Evolutionary conservation across 1,284 basidiomycete species (phyloP), one percentile per base, ranked within the genome.

Genomic region (Veloporphyrellus conicus): DNA sequence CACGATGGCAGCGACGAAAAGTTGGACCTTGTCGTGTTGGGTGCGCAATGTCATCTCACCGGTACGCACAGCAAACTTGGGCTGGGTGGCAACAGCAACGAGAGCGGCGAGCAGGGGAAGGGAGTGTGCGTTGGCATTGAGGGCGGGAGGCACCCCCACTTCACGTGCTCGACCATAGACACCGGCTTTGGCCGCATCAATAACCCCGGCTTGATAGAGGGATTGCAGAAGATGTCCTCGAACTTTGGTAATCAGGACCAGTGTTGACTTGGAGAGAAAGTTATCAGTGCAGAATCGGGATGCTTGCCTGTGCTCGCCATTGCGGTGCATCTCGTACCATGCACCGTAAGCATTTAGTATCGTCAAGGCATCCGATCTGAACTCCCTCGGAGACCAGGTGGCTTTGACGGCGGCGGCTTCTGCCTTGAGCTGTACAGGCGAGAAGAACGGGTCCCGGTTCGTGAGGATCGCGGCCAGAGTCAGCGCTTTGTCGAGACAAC

Each of bases 51-150:
- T 75, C 63, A 78, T 85, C 42, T 87, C 84, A 6, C 81, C 79
- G n/a, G 79, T 82, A 31, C 87, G 75, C 45, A 97, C 81, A 3
- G 90, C 93, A 70, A 93, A 96, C 67, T 96, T 95, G n/a, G 94
- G 94, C 56, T 93, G 91, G 0, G 81, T 82, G 0, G 91, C 90
- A 45, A 92, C 81, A 3, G 93, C 83, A 56, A 97, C 87, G 45
- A 98, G 73, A 2, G 88, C 91, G 11, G 89, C 84, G 16, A 96
- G 72, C n/a, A 97, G 68, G 14, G 94, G 87, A 6, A 84, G 67
- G 34, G 84, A 90, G 45, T 87, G 75, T 28, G 79, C 79, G 62
- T 97, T 91, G 54, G 70, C 72, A 61, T 90, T 91, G 49, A 95
- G 69, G 54, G 81, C 78, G 4, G 74, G 67, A 7, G 91, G 91